These are phyloP conservation scores for Trichoderma arundinaceum DNA, from an alignment of 2,329 filamentous ascomycete genomes.

Conservation along the genomic window DNA sequence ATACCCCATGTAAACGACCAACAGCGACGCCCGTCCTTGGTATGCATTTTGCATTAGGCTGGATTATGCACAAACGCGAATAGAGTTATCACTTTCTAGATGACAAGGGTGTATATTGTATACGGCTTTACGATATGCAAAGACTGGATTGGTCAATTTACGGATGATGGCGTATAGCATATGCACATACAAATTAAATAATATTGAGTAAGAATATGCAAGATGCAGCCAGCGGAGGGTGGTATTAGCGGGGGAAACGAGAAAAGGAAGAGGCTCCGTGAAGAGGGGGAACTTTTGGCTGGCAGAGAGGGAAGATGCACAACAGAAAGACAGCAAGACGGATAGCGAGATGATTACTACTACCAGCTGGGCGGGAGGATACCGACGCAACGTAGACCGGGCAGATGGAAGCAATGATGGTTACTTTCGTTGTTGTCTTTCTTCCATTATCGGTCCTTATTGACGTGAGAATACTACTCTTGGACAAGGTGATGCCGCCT, in stretches of 20 bases:
- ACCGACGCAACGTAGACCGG: background rate
- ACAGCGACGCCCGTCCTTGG: no score
- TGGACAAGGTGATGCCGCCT: background rate
- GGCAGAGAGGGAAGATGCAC: no score
- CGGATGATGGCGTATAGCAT: background rate
- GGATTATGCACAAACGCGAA: no score
- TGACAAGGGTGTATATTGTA: background rate
- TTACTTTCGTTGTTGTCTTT: background rate
- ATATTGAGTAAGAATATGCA: constrained; percentile 21
- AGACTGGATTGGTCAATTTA: background rate
- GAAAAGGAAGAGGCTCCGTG: background rate
- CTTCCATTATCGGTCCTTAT: background rate
- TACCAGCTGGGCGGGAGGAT: no score
- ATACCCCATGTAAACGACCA: no score
- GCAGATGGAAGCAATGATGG: background rate
- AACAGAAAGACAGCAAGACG: background rate
- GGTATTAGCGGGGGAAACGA: constrained; percentile 5
- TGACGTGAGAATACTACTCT: background rate
- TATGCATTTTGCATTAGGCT: no score
- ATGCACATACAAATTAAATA: background rate
- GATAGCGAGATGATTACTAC: no score
- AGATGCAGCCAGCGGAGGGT: constrained; percentile 24
- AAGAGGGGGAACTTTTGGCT: constrained; percentile 1
- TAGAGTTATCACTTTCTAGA: no score
- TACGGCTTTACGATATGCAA: background rate